phyloP scores from a whole-genome alignment of 768 basidiomycete genomes.

The Russula abietina region DNA sequence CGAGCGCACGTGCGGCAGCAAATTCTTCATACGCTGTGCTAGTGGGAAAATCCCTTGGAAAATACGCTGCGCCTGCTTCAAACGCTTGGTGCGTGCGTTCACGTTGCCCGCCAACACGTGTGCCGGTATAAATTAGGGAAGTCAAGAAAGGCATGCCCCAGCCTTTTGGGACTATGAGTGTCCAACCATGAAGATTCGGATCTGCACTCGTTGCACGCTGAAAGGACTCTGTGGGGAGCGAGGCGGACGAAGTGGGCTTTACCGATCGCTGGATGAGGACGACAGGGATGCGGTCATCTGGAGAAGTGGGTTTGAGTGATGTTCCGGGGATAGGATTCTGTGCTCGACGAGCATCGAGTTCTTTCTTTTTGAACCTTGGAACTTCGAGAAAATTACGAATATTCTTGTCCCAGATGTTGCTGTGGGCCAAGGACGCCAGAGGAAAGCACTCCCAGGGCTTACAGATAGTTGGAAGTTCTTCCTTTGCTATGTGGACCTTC shows the following conservation, averaged over 20 bases:
- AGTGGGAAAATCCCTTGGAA: conserved; percentile 76
- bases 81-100: conserved; percentile 77
- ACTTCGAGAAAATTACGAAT: conserved; percentile 46
- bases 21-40: conserved; percentile 49
- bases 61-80: conserved; percentile 69
- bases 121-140: conserved; percentile 77
- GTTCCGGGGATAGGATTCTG: conserved; percentile 81
- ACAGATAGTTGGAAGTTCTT: conserved; percentile 27
- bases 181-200: conserved; percentile 71
- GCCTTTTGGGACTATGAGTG: conserved; percentile 75
- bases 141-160: conserved; percentile 89
- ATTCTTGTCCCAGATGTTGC: conserved; percentile 67
- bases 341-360: conserved; percentile 76
- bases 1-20: conserved; percentile 42
- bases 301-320: conserved; percentile 52
- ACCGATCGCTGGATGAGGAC: conserved; percentile 77
- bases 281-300: conserved; percentile 81
- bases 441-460: conserved; percentile 44
- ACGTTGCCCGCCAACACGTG: conserved; percentile 78
- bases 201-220: conserved; percentile 16
- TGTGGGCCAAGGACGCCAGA: conserved; percentile 50
- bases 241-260: conserved; percentile 34
- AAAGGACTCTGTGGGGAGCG: conserved; percentile 10
- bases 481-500: conserved; percentile 35
- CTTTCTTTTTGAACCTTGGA: conserved; percentile 73